Evolutionary conservation across 2,329 filamentous ascomycete genomes (phyloP), one percentile per base, ranked within the genome.

Genomic region (Plectosphaerella cucumerina): DNA sequence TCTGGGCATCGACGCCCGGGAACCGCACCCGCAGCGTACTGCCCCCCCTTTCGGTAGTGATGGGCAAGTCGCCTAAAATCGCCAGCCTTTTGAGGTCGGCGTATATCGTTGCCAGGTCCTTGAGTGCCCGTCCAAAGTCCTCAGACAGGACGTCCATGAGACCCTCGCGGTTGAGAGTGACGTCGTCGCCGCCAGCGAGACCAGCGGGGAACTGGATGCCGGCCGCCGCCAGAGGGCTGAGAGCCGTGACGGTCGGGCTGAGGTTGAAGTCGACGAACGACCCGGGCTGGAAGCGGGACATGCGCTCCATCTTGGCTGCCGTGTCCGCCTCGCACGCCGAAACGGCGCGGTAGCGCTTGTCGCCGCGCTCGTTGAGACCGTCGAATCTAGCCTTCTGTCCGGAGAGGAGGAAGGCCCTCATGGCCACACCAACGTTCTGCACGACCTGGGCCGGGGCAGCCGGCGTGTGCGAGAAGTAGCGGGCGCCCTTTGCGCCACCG

Each of bases 391-490:
- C 86, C 67, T 92, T 94, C 62, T 96, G 85, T 0, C 94, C 94
- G 0, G 89, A 91, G n/a, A 96, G 78, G 71, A 90, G 87, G 70
- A 99, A 97, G 12, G 91, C 92, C 49, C 94, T 85, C 62, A 97
- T 86, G 5, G 91, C 94, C 60, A 91, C 86, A 12, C 90, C 96
- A n/a, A 97, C 93, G 69, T 96, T 96, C 68, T 94, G 88, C 48
- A 97, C 82, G 44, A 97, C 90, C 67, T 97, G 90, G 1, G 92
- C 90, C 37, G 90, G 91, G 8, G 86, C 83, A 10, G 89, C 87
- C 1, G 93, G 90, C 1, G 85, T 82, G 70, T 97, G 92, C 1
- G 90, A 95, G 72, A 97, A 97, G 74, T 93, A 93, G 58, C 93
- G 82, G 21, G 85, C 89, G 15, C 39, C 39, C 39, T 42, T 42